A percentile compares a stretch with the other conserved stretches of the same genome.
Conservation (phyloP, 2,329 filamentous ascomycete genomes). For the Lomentospora prolificans region DNA sequence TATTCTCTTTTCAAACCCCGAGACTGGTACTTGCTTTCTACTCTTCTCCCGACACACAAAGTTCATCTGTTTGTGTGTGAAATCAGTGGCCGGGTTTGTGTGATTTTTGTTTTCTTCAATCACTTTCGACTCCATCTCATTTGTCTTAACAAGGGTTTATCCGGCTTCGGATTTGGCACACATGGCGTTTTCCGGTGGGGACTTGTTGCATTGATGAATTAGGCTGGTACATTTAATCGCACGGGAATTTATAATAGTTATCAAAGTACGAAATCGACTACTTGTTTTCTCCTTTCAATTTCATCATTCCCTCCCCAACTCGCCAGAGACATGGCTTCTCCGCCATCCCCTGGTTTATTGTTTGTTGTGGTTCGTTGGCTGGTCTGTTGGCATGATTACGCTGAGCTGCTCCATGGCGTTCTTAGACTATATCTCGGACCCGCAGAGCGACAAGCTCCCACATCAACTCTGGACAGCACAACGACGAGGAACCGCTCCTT, state of each 20-base stretch:
- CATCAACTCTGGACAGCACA: not conserved
- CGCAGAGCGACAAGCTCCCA: not conserved
- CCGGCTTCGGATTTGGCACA: not conserved
- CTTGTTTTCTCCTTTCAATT: too few relatives aligned
- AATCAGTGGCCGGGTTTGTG: not conserved
- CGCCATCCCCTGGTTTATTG: too few relatives aligned
- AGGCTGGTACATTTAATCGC: too few relatives aligned
- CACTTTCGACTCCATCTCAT: conserved; percentile 4
- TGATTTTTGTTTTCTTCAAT: conserved; percentile 4
- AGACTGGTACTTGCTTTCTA: too few relatives aligned
- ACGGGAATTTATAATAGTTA: too few relatives aligned
- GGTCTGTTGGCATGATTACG: too few relatives aligned
- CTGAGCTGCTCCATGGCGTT: not conserved
- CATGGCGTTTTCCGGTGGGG: not conserved
- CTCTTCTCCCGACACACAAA: too few relatives aligned
- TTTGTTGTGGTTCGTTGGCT: not conserved
- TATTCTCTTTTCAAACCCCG: too few relatives aligned
- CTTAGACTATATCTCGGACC: not conserved
- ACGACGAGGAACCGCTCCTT: not conserved
- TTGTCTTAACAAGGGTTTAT: not conserved
- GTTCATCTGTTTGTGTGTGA: conserved; percentile 5
- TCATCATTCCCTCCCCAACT: too few relatives aligned
- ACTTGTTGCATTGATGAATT: too few relatives aligned
- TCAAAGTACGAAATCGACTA: too few relatives aligned
- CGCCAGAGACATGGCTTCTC: too few relatives aligned